Percentiles rank a stretch among this genome's conserved stretches.
Conservation (phyloP, 768 basidiomycete species). For the Naganishia vaughanmartiniae region DNA sequence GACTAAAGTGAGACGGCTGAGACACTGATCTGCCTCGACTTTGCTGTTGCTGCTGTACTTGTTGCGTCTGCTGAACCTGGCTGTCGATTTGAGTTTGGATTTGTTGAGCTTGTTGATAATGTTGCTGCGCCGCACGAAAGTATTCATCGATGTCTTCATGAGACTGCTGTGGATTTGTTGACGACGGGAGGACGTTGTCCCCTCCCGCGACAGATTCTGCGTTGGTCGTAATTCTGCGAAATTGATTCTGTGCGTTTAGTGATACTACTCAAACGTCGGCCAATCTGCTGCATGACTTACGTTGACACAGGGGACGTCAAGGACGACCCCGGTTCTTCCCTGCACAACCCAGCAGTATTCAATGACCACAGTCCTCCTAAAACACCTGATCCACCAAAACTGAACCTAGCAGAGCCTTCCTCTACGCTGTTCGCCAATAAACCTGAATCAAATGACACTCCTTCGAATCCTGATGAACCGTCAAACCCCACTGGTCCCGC, state of each 20-base stretch:
- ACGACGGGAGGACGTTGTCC: background rate
- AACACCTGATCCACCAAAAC: background rate
- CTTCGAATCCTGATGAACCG: constrained; percentile 12
- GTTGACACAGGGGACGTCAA: constrained; percentile 18
- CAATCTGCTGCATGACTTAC: background rate
- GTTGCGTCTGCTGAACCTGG: background rate
- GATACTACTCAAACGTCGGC: background rate
- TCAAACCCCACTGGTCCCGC: background rate
- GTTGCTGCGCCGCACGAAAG: constrained; percentile 5
- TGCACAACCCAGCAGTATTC: constrained; percentile 1
- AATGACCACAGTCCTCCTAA: constrained; percentile 16
- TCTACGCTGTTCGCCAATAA: background rate
- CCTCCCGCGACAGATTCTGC: constrained; percentile 16
- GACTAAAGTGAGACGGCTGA: constrained; percentile 23
- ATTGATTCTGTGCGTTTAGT: background rate
- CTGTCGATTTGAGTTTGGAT: background rate
- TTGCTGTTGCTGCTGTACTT: constrained; percentile 24
- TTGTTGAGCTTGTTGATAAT: constrained; percentile 20
- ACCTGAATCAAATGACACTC: background rate
- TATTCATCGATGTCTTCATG: constrained; percentile 13
- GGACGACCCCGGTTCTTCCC: constrained; percentile 17
- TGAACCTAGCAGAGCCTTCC: background rate
- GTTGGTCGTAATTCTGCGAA: constrained; percentile 16
- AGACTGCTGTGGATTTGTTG: background rate
- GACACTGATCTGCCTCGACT: constrained; percentile 23